Conservation (phyloP, 2,329 filamentous ascomycete species). For the Leptodontidium sp. region DNA sequence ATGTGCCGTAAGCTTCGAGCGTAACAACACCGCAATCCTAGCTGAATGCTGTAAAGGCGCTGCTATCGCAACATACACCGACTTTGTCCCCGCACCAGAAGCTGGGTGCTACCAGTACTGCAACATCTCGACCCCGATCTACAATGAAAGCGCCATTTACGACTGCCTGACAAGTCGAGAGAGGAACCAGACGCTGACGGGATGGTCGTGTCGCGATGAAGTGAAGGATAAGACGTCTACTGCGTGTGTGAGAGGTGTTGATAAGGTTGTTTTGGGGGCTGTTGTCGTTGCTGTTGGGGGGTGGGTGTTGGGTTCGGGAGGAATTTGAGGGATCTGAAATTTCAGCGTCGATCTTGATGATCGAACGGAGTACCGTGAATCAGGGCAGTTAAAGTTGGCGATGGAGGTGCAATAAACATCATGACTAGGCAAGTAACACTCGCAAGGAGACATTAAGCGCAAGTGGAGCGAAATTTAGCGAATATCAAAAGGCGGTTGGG, state of each 20-base stretch:
- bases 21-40: background rate
- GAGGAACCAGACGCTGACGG: background rate
- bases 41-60: background rate
- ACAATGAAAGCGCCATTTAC: background rate
- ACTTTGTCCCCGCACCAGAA: background rate
- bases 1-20: background rate
- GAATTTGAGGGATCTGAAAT: too few species aligned
- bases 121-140: background rate
- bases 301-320: background rate
- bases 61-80: background rate
- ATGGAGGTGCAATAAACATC: too few species aligned
- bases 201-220: background rate
- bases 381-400: too few species aligned
- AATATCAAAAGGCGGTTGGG: too few species aligned
- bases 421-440: too few species aligned
- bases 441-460: too few species aligned
- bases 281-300: background rate
- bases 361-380: too few species aligned
- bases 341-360: too few species aligned
- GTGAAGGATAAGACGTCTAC: background rate
- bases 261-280: background rate
- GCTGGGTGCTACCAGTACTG: background rate
- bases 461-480: too few species aligned
- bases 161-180: background rate
- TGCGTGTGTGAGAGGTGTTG: background rate